A percentile compares a stretch with the other conserved stretches of the same genome.
Conservation (phyloP, 495 filamentous ascomycete genomes). For the Hypoxylon rickii region DNA sequence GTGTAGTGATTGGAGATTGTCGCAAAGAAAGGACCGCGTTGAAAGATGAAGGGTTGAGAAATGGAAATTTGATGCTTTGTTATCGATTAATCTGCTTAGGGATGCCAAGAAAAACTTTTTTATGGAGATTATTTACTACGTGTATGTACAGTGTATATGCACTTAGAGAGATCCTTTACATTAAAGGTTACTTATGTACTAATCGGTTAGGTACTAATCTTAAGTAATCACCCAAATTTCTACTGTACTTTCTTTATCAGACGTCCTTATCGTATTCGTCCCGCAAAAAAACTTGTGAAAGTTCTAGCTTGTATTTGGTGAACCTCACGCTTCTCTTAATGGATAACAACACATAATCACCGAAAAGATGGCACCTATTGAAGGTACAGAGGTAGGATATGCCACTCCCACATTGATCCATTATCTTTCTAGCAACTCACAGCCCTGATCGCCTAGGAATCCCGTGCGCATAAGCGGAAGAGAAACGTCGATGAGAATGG, state of each 20-base stretch:
- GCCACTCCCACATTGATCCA: background rate
- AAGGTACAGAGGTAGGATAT: slow-evolving; percentile 22
- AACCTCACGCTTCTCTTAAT: background rate
- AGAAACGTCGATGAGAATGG: slow-evolving; percentile 30
- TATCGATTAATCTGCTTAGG: slow-evolving; percentile 16
- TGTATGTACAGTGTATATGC: too few relatives aligned
- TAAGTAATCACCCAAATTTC: too few relatives aligned
- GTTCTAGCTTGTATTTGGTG: slow-evolving; percentile 23
- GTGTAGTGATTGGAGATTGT: too few relatives aligned
- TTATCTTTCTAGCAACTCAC: slow-evolving; percentile 7
- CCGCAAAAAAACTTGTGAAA: slow-evolving; percentile 34
- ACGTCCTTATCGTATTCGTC: slow-evolving; percentile 34
- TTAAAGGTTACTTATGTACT: too few relatives aligned
- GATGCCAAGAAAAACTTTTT: slow-evolving; percentile 18
- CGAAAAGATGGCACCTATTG: slow-evolving; percentile 27
- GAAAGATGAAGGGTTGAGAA: background rate
- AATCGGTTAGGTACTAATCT: too few relatives aligned
- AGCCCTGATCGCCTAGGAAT: slow-evolving; percentile 4
- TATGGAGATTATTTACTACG: too few relatives aligned
- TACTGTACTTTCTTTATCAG: slow-evolving; percentile 29
- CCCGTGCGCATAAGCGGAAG: slow-evolving; percentile 27
- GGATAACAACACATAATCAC: too few relatives aligned
- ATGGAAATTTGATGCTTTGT: background rate
- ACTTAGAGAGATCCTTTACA: too few relatives aligned
- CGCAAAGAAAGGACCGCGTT: background rate